Base-by-base conservation (phyloP, 2,329 filamentous ascomycete species). In the Penicillium frequentans region DNA sequence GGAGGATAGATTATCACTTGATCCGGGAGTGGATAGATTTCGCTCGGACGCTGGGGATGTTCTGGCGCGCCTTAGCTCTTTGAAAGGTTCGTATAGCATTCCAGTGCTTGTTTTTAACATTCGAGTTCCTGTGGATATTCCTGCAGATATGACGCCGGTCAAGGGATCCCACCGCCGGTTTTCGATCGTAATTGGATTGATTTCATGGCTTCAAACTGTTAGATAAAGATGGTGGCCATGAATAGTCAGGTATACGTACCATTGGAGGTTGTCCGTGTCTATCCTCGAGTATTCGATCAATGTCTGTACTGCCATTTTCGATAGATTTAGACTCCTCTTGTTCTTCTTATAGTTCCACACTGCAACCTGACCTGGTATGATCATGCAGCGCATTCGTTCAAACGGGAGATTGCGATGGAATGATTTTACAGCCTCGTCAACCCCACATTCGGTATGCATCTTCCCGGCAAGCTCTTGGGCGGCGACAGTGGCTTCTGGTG, bases 361-460 rank as follows among this genome's bases (percentile, higher is more conserved):
- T 2, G 74, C 73, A 2, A 70, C 56, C 13, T 68, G 67, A 5
- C 60, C 53, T 0, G 66, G 66, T 11, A 68, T 50, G 1, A 72
- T 26, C 24, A 55, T 53, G 54, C 70, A 74, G 11, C 62, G 55
- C 61, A 72, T 68, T 19, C 55, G 37, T 2, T 67, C 61, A 3
- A 65, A 7, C 0, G 68, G 68, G 2, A 74, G 56, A 46, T 73
- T 61, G 6, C 63, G 73, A 61, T 82, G 78, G 57, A 83, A 82
- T 2, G 72, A 77, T 37, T 75, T 68, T 3, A 76, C 79, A 1
- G 78, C 79, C 2, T 67, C 59, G 13, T 74, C 58, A 9, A 74
- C 74, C 1, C 79, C 80, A 1, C 67, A 68, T 58, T 82, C 81
- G 3, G 58, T 55, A 13, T 71, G 68, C 68, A 82, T 81, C 31